Percentiles rank a stretch among this genome's conserved stretches.
Conservation (phyloP, 495 filamentous ascomycete genomes). For the Clohesyomyces aquaticus region DNA sequence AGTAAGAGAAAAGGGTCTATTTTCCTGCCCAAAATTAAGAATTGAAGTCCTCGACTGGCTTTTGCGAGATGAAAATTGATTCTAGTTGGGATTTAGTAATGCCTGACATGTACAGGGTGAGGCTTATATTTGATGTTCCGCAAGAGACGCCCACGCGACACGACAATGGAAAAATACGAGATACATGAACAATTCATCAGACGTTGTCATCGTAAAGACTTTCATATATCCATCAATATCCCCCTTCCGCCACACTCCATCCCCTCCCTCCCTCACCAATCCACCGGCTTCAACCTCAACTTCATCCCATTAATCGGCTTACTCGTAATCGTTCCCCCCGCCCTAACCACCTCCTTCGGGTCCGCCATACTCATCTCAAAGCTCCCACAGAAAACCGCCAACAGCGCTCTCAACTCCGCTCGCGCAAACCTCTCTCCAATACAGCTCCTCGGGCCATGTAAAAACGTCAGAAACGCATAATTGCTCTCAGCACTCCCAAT, state of each 20-base stretch:
- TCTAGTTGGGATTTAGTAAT: too few relatives aligned
- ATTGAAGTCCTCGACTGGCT: too few relatives aligned
- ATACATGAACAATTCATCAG: too few relatives aligned
- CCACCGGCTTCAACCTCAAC: slow-evolving; percentile 31
- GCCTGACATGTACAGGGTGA: too few relatives aligned
- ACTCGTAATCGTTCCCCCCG: slow-evolving; percentile 39
- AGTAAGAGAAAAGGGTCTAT: too few relatives aligned
- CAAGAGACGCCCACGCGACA: too few relatives aligned
- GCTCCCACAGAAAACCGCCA: slow-evolving; percentile 41
- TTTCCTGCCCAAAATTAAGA: too few relatives aligned
- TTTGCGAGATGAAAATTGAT: too few relatives aligned
- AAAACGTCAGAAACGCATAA: slow-evolving; percentile 43
- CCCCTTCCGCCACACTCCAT: neutral
- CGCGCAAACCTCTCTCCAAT: slow-evolving; percentile 46
- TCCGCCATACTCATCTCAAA: slow-evolving; percentile 40
- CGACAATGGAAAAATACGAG: too few relatives aligned
- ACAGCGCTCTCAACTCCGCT: slow-evolving; percentile 41
- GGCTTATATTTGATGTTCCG: too few relatives aligned
- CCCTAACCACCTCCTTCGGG: slow-evolving; percentile 35
- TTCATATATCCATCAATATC: too few relatives aligned
- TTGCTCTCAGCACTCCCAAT: slow-evolving; percentile 39
- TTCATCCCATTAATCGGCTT: slow-evolving; percentile 42
- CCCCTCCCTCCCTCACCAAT: slow-evolving; percentile 7
- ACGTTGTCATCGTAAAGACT: too few relatives aligned
- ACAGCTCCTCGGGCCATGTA: slow-evolving; percentile 46